Percentiles rank a stretch among this genome's conserved stretches.
phyloP scores from a whole-genome alignment of 306 rosid species.

The Morella rubra region DNA sequence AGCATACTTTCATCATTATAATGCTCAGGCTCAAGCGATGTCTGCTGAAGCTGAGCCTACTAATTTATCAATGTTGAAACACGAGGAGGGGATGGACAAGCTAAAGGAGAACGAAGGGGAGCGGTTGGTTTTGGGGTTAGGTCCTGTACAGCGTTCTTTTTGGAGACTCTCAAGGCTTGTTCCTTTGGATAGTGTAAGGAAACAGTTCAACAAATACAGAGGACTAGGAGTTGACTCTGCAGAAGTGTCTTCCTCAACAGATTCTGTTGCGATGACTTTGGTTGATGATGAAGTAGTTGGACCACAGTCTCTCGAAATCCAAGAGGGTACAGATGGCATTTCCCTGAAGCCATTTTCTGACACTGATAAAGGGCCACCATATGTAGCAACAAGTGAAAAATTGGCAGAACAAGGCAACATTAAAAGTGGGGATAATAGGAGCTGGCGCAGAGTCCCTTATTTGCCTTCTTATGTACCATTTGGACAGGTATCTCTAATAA shows the following conservation, averaged over 20 bases:
- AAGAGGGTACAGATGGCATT: conserved; percentile 88
- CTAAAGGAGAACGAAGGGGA: conserved; percentile 60
- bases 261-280: conserved; percentile 50
- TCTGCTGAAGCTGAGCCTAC: conserved; percentile 47
- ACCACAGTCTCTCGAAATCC: conserved; percentile 91
- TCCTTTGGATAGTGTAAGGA: conserved; percentile 76
- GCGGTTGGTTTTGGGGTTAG: conserved; percentile 88
- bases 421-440: conserved; percentile 46
- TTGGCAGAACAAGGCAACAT: conserved; percentile 38
- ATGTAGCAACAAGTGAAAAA: conserved; percentile 51
- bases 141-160: conserved; percentile 87
- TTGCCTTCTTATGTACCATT: conserved; percentile 97
- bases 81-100: conserved; percentile 50
- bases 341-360: conserved; percentile 87
- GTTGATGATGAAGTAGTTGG: conserved; percentile 68
- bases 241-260: conserved; percentile 45
- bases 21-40: conserved; percentile 57
- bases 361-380: conserved; percentile 38
- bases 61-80: conserved; percentile 40
- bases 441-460: conserved; percentile 81
- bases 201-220: conserved; percentile 54
- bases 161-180: conserved; percentile 95
- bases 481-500: conserved; percentile 63
- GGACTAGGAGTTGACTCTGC: conserved; percentile 45
- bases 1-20: conserved; percentile 93